phyloP scores from a whole-genome alignment of 768 basidiomycete species.

The Termitomyces sp. region DNA sequence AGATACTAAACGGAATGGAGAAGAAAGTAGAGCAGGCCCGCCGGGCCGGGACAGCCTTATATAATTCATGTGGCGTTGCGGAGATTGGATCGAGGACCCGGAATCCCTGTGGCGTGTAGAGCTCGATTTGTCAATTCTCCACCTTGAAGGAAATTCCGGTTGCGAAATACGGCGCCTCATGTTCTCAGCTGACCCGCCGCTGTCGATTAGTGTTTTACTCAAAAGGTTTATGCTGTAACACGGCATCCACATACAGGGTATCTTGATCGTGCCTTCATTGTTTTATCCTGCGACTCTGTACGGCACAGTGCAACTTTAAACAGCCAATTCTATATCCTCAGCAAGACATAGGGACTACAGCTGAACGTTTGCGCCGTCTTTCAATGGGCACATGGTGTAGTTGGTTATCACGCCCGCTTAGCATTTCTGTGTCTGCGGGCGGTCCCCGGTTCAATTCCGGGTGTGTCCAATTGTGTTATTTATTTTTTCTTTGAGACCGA shows the following conservation, averaged over 20 bases:
- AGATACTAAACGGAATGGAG: not conserved
- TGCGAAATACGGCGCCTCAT: not conserved
- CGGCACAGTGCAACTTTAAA: too few species aligned
- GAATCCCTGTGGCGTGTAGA: not conserved
- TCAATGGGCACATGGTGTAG: constrained; percentile 2
- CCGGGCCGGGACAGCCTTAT: not conserved
- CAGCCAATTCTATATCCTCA: too few species aligned
- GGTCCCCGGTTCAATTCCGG: constrained; percentile 4
- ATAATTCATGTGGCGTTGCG: not conserved
- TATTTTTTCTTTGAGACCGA: too few species aligned
- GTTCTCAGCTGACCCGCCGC: not conserved
- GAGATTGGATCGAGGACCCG: not conserved
- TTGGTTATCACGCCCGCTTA: constrained; percentile 5
- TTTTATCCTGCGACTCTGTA: not conserved
- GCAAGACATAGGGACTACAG: too few species aligned
- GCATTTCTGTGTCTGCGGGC: not conserved
- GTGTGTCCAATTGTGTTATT: too few species aligned
- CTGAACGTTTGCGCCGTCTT: too few species aligned
- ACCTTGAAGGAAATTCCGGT: not conserved
- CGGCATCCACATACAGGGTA: not conserved
- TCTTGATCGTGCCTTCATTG: not conserved
- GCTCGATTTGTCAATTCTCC: not conserved
- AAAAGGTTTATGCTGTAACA: not conserved
- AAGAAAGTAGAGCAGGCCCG: not conserved
- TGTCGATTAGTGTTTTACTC: not conserved